phyloP scores from a whole-genome alignment of 108 stramenopile species.

The Skeletonema potamos region DNA sequence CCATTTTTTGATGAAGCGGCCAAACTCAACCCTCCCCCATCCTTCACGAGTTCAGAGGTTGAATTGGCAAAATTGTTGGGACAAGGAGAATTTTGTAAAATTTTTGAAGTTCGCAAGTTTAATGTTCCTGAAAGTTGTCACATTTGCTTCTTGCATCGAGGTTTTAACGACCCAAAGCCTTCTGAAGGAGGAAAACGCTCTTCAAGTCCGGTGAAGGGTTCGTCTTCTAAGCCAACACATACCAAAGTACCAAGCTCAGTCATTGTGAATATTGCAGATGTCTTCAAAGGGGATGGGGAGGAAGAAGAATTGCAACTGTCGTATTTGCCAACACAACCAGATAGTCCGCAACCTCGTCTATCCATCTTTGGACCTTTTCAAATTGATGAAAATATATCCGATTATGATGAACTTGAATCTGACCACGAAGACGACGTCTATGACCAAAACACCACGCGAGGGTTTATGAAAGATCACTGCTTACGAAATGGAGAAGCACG shows the following conservation, averaged over 20 bases:
- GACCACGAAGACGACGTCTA: constrained; percentile 48
- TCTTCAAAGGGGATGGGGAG: not conserved
- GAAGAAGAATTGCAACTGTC: not conserved
- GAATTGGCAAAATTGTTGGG: constrained; percentile 48
- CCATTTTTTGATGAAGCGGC: constrained; percentile 21
- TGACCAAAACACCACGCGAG: constrained; percentile 50
- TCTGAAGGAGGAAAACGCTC: constrained; percentile 5
- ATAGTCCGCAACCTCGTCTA: not conserved
- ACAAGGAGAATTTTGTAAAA: constrained; percentile 62
- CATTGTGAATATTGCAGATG: not conserved
- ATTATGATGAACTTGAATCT: constrained; percentile 36
- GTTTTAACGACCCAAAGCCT: constrained; percentile 25
- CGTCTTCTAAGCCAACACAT: not conserved
- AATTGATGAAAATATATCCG: constrained; percentile 32
- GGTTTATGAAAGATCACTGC: constrained; percentile 59
- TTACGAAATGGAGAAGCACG: constrained; percentile 58
- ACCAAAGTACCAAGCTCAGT: not conserved
- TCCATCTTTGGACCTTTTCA: constrained; percentile 9
- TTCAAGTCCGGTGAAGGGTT: not conserved
- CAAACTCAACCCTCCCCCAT: constrained; percentile 4
- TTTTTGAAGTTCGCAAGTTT: constrained; percentile 51
- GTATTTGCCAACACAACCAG: not conserved
- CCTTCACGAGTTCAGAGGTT: constrained; percentile 47
- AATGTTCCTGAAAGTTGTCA: constrained; percentile 36
- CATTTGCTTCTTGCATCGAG: constrained; percentile 42